Percentiles rank a stretch among this genome's conserved stretches.
These are phyloP conservation scores for Hemileia vastatrix DNA, from an alignment of 1,284 basidiomycete species.

Conservation along the genomic window DNA sequence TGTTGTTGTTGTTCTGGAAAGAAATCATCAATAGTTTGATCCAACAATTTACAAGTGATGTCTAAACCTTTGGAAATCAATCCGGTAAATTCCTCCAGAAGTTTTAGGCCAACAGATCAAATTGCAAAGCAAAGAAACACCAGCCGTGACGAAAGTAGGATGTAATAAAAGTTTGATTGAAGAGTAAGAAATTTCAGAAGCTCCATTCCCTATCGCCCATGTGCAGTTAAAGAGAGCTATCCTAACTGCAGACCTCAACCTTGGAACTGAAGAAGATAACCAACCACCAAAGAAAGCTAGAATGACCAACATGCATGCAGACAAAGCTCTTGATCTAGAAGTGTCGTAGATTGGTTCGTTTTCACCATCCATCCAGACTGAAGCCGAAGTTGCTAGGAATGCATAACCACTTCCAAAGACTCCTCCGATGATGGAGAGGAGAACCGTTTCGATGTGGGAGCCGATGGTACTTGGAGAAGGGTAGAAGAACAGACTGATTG, in stretches of 20 bases:
- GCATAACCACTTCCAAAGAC: constrained; percentile 27
- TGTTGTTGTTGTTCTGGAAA: too few relatives aligned
- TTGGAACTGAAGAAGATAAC: constrained; percentile 29
- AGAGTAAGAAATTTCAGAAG: constrained; percentile 24
- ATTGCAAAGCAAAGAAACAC: constrained; percentile 27
- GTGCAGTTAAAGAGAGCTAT: constrained; percentile 29
- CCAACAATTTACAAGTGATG: too few relatives aligned
- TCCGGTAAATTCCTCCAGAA: too few relatives aligned
- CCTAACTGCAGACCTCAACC: constrained; percentile 30
- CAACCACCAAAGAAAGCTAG: constrained; percentile 28
- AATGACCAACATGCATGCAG: constrained; percentile 29
- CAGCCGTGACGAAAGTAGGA: constrained; percentile 30
- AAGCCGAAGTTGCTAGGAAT: constrained; percentile 27
- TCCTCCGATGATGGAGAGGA: constrained; percentile 28
- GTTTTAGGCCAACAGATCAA: too few relatives aligned
- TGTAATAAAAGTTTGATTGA: constrained; percentile 34
- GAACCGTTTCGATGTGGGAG: constrained; percentile 29
- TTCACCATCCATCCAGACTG: constrained; percentile 32
- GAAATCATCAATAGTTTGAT: too few relatives aligned
- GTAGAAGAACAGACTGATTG: constrained; percentile 33
- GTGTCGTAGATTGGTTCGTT: constrained; percentile 23
- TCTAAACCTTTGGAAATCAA: too few relatives aligned
- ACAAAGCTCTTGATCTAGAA: constrained; percentile 28
- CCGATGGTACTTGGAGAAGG: constrained; percentile 31
- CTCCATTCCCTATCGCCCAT: constrained; percentile 32